Base-by-base conservation (phyloP, 495 filamentous ascomycete genomes). In the Aspergillus mulundensis region DNA sequence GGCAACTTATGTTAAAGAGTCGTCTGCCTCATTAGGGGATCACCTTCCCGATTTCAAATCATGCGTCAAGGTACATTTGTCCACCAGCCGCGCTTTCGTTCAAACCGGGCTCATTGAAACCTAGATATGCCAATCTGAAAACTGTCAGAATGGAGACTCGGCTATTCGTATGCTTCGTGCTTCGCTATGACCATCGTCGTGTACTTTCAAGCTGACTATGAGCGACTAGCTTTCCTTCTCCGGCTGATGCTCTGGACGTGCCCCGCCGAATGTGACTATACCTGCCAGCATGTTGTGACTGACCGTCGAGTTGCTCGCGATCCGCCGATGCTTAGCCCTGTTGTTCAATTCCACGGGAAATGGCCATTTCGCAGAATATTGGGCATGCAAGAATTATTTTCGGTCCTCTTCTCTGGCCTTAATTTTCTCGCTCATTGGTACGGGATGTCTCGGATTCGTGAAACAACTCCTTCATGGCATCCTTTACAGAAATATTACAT, bases 311-410 rank as follows among this genome's bases (percentile, higher is more conserved):
- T 89, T 47, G 76, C 81, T 36, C 78, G 82, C 62, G 79, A 84
- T 44, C 82, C 82, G 28, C 83, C 84, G 14, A 80, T 82, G 71
- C 69, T 81, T 39, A 75, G 81, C 25, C 82, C 88, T 3, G 68
- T 96, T 24, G 84, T 92, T 38, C 94, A 98, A 75, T 98, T 89
- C 78, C 92, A 98, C 77, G 94, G 95, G n/a, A 98, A 98, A 82
- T 98, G 94, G 94, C 94, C 94, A 25, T 98, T 98, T 78, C 77
- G 82, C 59, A 86, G 94, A 56, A 77, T 96, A 57, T 70, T 95
- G 16, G 94, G 94, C 63, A 85, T 96, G 75, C 94, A 98, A 74
- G 94, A 98, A 76, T 90, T 92, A 57, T 89, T 89, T 71, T 89
- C 84, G 30, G 94, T 97, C 52, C 76, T 97, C 58, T 98, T 97